Conservation (phyloP, 805 yeast genomes). For the Pichia gijzeniarum region DNA sequence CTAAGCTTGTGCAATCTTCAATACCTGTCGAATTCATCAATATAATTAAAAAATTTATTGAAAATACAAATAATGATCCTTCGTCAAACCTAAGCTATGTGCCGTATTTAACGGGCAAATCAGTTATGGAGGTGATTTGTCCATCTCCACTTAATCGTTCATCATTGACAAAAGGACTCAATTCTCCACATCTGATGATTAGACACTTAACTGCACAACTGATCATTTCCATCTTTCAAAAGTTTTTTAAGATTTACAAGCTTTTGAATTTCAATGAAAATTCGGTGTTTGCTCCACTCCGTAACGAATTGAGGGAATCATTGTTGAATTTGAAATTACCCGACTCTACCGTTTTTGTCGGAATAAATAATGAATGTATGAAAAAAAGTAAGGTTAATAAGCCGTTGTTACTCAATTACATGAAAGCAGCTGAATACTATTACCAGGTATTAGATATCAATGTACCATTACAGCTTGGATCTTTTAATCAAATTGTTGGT, state of each 20-base stretch:
- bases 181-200: constrained; percentile 43
- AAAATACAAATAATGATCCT: constrained; percentile 4
- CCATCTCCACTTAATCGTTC: constrained; percentile 59
- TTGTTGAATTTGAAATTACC: constrained; percentile 37
- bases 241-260: constrained; percentile 38
- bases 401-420: constrained; percentile 41
- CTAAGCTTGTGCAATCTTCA: constrained; percentile 51
- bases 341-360: constrained; percentile 38
- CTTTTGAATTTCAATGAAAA: constrained; percentile 18
- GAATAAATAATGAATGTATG: constrained; percentile 36
- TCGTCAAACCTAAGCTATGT: neutral
- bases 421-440: constrained; percentile 33
- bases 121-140: constrained; percentile 49
- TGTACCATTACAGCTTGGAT: constrained; percentile 17
- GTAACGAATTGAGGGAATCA: constrained; percentile 20
- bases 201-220: constrained; percentile 61
- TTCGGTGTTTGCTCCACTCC: constrained; percentile 10
- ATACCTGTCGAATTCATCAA: constrained; percentile 38
- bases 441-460: constrained; percentile 16
- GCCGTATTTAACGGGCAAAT: constrained; percentile 13
- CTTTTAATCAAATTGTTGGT: constrained; percentile 11
- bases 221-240: constrained; percentile 45
- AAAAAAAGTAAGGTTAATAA: constrained; percentile 32
- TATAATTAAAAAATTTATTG: constrained; percentile 10
- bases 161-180: constrained; percentile 53